Conservation (phyloP, 1,284 basidiomycete genomes). For the Apiotrichum siamense region DNA sequence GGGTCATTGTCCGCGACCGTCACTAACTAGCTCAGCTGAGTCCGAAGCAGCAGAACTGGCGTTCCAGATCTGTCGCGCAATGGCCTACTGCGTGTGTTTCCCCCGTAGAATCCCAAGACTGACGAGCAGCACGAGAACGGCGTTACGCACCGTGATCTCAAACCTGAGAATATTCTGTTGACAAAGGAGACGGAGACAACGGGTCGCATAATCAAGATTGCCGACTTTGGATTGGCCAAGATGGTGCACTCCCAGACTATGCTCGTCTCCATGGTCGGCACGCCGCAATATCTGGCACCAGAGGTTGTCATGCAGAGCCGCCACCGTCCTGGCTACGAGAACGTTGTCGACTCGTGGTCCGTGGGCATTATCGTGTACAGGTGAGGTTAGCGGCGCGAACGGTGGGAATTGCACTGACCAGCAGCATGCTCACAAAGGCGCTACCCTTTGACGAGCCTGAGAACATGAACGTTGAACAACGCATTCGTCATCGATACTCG, state of each 20-base stretch:
- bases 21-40: constrained; percentile 34
- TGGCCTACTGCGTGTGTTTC: constrained; percentile 44
- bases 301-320: constrained; percentile 65
- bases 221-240: constrained; percentile 90
- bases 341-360: constrained; percentile 86
- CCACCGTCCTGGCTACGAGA: constrained; percentile 63
- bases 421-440: constrained; percentile 48
- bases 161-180: constrained; percentile 59
- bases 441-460: constrained; percentile 47
- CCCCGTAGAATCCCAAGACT: neutral
- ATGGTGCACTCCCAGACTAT: constrained; percentile 49
- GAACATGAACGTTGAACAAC: constrained; percentile 34
- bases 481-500: constrained; percentile 55
- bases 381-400: constrained; percentile 49
- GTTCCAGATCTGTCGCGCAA: constrained; percentile 44
- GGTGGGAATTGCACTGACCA: neutral
- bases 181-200: constrained; percentile 27
- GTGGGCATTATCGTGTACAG: constrained; percentile 87
- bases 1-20: neutral
- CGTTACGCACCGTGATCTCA: constrained; percentile 82
- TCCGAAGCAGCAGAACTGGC: constrained; percentile 36
- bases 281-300: constrained; percentile 46
- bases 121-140: constrained; percentile 38
- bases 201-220: constrained; percentile 52
- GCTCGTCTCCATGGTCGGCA: constrained; percentile 47